phyloP scores from a whole-genome alignment of 805 yeast species.

The Starmera caribaea region DNA sequence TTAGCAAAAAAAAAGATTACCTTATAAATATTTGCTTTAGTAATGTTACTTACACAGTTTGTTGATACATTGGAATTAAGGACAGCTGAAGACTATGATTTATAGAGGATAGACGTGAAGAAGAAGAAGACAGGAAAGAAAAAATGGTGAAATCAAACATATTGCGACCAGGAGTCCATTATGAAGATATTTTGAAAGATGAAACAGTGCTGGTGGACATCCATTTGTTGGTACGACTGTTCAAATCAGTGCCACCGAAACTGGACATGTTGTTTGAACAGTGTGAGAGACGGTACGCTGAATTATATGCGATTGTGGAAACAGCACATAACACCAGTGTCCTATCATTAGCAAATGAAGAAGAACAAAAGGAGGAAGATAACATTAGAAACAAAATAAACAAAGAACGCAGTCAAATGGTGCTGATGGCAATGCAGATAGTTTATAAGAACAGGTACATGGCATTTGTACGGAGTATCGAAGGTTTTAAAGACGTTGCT shows the following conservation, averaged over 20 bases:
- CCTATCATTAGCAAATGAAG: background rate
- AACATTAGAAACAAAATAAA: too few species aligned
- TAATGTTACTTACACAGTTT: too few species aligned
- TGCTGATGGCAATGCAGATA: slow-evolving; percentile 1
- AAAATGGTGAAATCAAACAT: background rate
- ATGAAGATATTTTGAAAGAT: slow-evolving; percentile 3
- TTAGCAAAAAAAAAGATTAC: too few species aligned
- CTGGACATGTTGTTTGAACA: background rate
- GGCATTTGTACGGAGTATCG: slow-evolving; percentile 1
- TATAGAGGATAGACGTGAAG: too few species aligned
- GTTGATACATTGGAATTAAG: too few species aligned
- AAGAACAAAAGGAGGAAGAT: background rate
- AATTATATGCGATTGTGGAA: slow-evolving; percentile 1
- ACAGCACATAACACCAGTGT: too few species aligned
- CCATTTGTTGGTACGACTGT: slow-evolving; percentile 4
- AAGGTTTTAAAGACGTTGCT: slow-evolving; percentile 4
- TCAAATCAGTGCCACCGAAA: slow-evolving; percentile 8
- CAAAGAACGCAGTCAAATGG: background rate
- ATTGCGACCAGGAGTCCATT: background rate
- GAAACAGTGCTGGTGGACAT: slow-evolving; percentile 4
- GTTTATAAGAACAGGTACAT: slow-evolving; percentile 1
- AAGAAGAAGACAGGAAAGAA: too few species aligned
- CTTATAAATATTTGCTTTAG: too few species aligned
- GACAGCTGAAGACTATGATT: too few species aligned
- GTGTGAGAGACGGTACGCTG: background rate